phyloP scores from a whole-genome alignment of 805 yeast genomes.

The Wickerhamomyces ciferrii region DNA sequence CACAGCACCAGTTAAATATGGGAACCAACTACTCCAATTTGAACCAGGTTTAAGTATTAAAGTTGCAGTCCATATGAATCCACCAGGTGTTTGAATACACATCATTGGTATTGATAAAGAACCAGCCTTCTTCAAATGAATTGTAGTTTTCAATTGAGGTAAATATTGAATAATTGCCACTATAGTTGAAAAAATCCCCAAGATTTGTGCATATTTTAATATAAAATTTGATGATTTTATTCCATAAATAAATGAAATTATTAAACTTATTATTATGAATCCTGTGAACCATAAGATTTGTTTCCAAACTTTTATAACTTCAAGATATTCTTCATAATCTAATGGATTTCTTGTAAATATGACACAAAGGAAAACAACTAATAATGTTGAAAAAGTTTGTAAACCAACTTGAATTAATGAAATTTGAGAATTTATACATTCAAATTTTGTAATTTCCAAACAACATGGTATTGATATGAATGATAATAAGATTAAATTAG shows the following conservation, averaged over 20 bases:
- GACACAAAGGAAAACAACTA: conserved; percentile 53
- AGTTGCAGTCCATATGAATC: conserved; percentile 72
- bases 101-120: conserved; percentile 76
- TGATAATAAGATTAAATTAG: conserved; percentile 61
- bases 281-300: conserved; percentile 32
- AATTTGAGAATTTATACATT: conserved; percentile 61
- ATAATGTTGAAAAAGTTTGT: conserved; percentile 55
- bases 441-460: conserved; percentile 36
- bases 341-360: conserved; percentile 38
- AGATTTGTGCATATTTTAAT: conserved; percentile 45
- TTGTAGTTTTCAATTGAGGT: conserved; percentile 77
- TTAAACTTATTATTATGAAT: conserved; percentile 26
- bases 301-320: conserved; percentile 35
- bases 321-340: conserved; percentile 37
- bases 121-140: conserved; percentile 66
- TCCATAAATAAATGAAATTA: conserved; percentile 27
- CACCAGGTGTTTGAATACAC: conserved; percentile 88
- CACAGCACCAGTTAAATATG: conserved; percentile 66
- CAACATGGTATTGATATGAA: conserved; percentile 63
- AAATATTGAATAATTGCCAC: conserved; percentile 68
- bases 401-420: conserved; percentile 62
- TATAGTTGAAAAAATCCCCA: conserved; percentile 62
- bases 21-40: conserved; percentile 84
- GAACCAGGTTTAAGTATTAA: conserved; percentile 69
- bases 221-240: conserved; percentile 5